Percentiles rank a stretch among this genome's conserved stretches.
Conservation (phyloP, 805 yeast genomes). For the Cyberlindnera veronae region DNA sequence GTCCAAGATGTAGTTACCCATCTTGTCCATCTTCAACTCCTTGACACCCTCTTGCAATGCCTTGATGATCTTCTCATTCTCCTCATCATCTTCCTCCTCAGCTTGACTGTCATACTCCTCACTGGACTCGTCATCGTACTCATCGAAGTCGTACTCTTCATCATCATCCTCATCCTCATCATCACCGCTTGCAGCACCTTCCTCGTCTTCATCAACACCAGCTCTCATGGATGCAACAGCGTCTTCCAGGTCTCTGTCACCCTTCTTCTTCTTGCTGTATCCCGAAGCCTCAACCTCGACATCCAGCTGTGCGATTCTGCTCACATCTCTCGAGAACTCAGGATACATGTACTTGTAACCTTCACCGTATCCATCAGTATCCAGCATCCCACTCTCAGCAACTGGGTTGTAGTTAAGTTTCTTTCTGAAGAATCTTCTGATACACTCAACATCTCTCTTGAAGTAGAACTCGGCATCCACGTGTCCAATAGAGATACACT, state of each 20-base stretch:
- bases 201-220: conserved; percentile 32
- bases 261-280: conserved; percentile 50
- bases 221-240: conserved; percentile 70
- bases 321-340: conserved; percentile 69
- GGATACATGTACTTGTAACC: conserved; percentile 79
- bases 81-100: conserved; percentile 37
- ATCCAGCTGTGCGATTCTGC: conserved; percentile 68
- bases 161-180: conserved; percentile 47
- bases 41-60: conserved; percentile 63
- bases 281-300: conserved; percentile 93
- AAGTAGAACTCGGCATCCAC: conserved; percentile 84
- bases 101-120: conserved; percentile 52
- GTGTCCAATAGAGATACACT: conserved; percentile 92
- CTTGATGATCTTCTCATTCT: conserved; percentile 61
- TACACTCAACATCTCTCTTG: conserved; percentile 89
- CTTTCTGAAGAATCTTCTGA: conserved; percentile 75
- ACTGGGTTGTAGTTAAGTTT: conserved; percentile 72
- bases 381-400: conserved; percentile 67
- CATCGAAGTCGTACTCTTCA: conserved; percentile 29
- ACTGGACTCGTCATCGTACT: conserved; percentile 33
- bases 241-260: conserved; percentile 65
- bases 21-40: conserved; percentile 72
- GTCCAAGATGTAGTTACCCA: conserved; percentile 77
- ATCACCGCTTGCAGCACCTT: conserved; percentile 19
- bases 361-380: conserved; percentile 76